phyloP scores from a whole-genome alignment of 1,139 yeast genomes.

The Geotrichum reessii region DNA sequence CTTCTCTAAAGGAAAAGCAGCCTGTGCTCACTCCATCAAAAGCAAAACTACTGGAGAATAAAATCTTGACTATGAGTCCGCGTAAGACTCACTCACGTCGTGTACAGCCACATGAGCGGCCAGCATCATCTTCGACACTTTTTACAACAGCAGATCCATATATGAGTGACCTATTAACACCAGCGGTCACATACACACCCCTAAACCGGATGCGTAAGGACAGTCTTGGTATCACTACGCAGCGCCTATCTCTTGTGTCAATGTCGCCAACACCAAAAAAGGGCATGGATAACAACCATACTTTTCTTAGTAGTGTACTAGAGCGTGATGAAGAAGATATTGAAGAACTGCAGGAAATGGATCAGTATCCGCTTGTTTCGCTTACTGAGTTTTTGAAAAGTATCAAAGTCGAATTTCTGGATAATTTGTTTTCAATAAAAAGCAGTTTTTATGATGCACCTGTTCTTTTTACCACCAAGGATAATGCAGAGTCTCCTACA shows the following conservation, averaged over 20 bases:
- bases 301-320: conserved; percentile 9
- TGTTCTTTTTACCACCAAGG: neutral
- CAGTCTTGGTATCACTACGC: conserved; percentile 2
- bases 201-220: conserved; percentile 13
- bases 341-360: neutral
- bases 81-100: conserved; percentile 5
- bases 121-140: neutral
- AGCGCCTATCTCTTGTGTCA: neutral
- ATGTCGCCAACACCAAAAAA: conserved; percentile 10
- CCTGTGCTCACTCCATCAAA: conserved; percentile 16
- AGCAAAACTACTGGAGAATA: conserved; percentile 7
- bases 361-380: conserved; percentile 21
- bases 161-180: neutral
- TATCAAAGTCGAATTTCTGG: conserved; percentile 34
- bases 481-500: conserved; percentile 13
- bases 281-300: conserved; percentile 1
- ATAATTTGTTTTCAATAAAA: conserved; percentile 30
- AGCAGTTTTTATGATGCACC: conserved; percentile 7
- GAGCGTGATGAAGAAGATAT: conserved; percentile 13
- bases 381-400: conserved; percentile 31
- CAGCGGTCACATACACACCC: conserved; percentile 8
- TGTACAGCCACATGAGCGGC: neutral
- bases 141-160: neutral
- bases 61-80: conserved; percentile 15
- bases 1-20: neutral